phyloP scores from a whole-genome alignment of 2,329 filamentous ascomycete genomes.

The Seiridium cupressi region DNA sequence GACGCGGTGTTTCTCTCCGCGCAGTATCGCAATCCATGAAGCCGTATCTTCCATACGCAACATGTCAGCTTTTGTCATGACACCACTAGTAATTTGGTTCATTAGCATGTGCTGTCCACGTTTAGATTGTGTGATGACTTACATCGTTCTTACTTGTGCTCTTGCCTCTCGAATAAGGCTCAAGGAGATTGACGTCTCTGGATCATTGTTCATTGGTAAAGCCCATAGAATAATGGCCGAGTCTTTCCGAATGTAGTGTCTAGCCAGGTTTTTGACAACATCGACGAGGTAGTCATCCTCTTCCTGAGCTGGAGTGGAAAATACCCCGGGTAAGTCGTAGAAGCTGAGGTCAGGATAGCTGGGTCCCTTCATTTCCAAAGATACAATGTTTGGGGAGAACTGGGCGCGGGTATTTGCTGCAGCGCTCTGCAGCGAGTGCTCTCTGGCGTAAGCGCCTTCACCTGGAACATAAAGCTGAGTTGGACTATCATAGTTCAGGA shows the following conservation, averaged over 20 bases:
- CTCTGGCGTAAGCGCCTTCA: constrained; percentile 36
- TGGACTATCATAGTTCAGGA: constrained; percentile 63
- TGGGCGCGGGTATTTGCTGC: constrained; percentile 53
- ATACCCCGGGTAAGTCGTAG: constrained; percentile 82
- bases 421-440: constrained; percentile 33
- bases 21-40: constrained; percentile 65
- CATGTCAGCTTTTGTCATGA: constrained; percentile 83
- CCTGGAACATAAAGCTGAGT: constrained; percentile 54
- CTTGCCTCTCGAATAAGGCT: constrained; percentile 57
- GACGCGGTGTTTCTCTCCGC: constrained; percentile 58
- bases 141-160: constrained; percentile 31
- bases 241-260: constrained; percentile 65
- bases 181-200: constrained; percentile 71
- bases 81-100: constrained; percentile 59
- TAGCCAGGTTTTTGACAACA: constrained; percentile 70
- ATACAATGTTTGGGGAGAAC: constrained; percentile 81
- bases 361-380: constrained; percentile 71
- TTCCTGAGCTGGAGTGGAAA: constrained; percentile 64
- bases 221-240: constrained; percentile 77
- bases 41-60: constrained; percentile 47
- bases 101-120: constrained; percentile 23
- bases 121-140: neutral
- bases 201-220: constrained; percentile 74
- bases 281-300: constrained; percentile 67
- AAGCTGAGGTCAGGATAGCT: constrained; percentile 74